Conservation (phyloP, 257 asterid genomes). For the Plantago ovata region DNA sequence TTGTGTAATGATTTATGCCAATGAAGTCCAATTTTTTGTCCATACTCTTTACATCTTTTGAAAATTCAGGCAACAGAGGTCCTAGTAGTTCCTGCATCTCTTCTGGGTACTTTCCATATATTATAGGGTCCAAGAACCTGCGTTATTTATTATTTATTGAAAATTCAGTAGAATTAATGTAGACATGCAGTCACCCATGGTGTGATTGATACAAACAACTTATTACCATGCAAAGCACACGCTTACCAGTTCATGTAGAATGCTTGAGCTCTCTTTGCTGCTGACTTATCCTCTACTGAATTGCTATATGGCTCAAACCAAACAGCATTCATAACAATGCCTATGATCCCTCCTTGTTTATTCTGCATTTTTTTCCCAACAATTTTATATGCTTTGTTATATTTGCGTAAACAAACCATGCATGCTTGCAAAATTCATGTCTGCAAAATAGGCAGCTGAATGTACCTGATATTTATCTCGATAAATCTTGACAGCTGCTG, state of each 20-base stretch:
- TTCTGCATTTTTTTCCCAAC: slow-evolving; percentile 26
- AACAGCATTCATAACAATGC: slow-evolving; percentile 42
- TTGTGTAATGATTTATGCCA: slow-evolving; percentile 52
- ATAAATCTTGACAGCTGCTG: slow-evolving; percentile 41
- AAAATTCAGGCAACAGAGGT: slow-evolving; percentile 34
- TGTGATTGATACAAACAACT: too few relatives aligned
- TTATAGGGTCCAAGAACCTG: slow-evolving; percentile 59
- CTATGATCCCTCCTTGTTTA: slow-evolving; percentile 48
- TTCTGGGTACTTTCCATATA: slow-evolving; percentile 49
- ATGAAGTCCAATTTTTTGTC: slow-evolving; percentile 39
- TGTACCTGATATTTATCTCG: slow-evolving; percentile 48
- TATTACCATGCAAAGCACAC: too few relatives aligned
- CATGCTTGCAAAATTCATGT: not conserved
- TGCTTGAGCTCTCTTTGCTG: slow-evolving; percentile 61
- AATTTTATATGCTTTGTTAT: not conserved
- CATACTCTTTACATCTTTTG: slow-evolving; percentile 23
- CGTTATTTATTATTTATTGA: not conserved
- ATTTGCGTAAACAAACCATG: too few relatives aligned
- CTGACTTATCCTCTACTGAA: slow-evolving; percentile 46
- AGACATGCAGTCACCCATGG: too few relatives aligned
- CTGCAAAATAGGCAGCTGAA: not conserved
- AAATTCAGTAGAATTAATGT: not conserved
- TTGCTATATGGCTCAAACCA: slow-evolving; percentile 55
- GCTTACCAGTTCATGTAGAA: slow-evolving; percentile 50
- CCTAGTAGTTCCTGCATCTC: slow-evolving; percentile 44